phyloP scores from a whole-genome alignment of 768 basidiomycete genomes.

The Lepiota brunneoincarnata region DNA sequence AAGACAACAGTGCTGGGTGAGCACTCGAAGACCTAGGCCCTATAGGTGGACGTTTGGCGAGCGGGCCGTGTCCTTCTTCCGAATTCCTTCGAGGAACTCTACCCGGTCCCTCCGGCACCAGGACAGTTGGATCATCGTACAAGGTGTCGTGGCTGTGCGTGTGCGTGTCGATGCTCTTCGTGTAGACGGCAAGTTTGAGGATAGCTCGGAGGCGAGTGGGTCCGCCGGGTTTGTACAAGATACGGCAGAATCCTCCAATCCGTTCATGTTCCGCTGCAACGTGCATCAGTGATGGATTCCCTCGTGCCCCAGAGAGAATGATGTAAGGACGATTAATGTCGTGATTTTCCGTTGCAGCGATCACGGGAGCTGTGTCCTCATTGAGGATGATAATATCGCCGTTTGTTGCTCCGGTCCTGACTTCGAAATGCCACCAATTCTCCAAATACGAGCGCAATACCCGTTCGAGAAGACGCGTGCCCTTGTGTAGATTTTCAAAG shows the following conservation, averaged over 20 bases:
- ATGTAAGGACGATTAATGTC: constrained; percentile 68
- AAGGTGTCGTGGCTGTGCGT: neutral
- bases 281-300: constrained; percentile 58
- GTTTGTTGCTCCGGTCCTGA: constrained; percentile 34
- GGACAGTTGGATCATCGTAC: neutral
- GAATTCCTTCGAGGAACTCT: constrained; percentile 34
- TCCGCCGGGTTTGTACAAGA: constrained; percentile 87
- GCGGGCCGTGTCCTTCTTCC: constrained; percentile 35
- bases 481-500: constrained; percentile 64
- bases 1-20: constrained; percentile 16
- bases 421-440: constrained; percentile 74
- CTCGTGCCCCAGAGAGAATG: constrained; percentile 69
- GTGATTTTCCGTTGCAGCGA: constrained; percentile 52
- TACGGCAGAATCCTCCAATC: constrained; percentile 85
- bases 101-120: neutral
- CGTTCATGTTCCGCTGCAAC: constrained; percentile 70
- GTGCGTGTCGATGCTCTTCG: constrained; percentile 42
- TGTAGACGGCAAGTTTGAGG: constrained; percentile 61
- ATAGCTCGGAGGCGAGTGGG: constrained; percentile 69
- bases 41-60: constrained; percentile 45
- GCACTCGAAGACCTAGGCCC: constrained; percentile 51
- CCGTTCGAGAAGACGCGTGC: constrained; percentile 62
- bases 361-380: constrained; percentile 64
- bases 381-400: constrained; percentile 82
- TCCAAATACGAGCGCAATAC: constrained; percentile 66